These are phyloP conservation scores for Elsinoe perseae DNA, from an alignment of 2,329 filamentous ascomycete genomes.

Conservation along the genomic window DNA sequence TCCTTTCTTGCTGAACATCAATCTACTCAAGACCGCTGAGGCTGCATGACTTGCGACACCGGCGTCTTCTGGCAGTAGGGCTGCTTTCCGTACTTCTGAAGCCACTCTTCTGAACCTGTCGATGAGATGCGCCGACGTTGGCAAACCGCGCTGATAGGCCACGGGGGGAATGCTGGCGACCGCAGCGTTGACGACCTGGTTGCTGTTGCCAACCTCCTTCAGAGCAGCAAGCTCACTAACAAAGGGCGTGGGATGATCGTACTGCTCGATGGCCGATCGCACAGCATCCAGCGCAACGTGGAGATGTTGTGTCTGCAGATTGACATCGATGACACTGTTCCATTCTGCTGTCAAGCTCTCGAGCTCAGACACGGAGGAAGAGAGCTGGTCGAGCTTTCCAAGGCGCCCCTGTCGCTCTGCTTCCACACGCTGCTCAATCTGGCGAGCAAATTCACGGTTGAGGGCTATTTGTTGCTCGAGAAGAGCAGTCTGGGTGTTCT, in stretches of 20 bases:
- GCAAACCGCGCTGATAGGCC: constrained; percentile 87
- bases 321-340: constrained; percentile 84
- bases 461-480: constrained; percentile 84
- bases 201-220: constrained; percentile 77
- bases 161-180: constrained; percentile 93
- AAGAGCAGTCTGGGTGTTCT: constrained; percentile 75
- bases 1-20: constrained; percentile 83
- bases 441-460: constrained; percentile 73
- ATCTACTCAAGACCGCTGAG: constrained; percentile 80
- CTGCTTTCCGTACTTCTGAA: constrained; percentile 85
- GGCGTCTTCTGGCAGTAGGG: constrained; percentile 83
- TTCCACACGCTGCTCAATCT: constrained; percentile 77
- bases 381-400: constrained; percentile 74
- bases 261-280: constrained; percentile 69
- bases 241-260: constrained; percentile 68
- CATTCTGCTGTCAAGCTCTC: constrained; percentile 82
- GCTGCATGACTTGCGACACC: constrained; percentile 92
- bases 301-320: constrained; percentile 89
- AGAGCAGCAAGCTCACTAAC: constrained; percentile 87
- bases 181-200: constrained; percentile 74
- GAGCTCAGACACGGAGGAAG: constrained; percentile 68
- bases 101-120: constrained; percentile 94
- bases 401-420: constrained; percentile 79
- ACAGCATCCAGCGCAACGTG: constrained; percentile 94
- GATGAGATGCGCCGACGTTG: constrained; percentile 75